These are phyloP conservation scores for Tricholoma bakamatsutake DNA, from an alignment of 768 basidiomycete species.

Conservation along the genomic window DNA sequence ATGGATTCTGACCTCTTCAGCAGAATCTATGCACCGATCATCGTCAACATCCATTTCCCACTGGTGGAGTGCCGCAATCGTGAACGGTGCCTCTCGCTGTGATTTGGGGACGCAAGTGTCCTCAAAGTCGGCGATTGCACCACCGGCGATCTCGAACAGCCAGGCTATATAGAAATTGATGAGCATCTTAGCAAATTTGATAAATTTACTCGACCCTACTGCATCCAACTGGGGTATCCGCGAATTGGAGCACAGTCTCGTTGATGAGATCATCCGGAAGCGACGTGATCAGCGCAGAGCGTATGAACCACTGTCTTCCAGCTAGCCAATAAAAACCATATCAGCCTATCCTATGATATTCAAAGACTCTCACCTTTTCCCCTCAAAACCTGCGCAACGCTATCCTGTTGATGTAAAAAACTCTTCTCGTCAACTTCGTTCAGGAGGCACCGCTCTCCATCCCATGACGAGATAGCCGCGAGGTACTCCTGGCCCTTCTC, in stretches of 20 bases:
- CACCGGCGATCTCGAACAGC: constrained; percentile 89
- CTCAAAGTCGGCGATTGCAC: constrained; percentile 69
- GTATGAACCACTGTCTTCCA: constrained; percentile 88
- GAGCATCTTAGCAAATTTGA: neutral
- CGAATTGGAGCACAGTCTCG: constrained; percentile 75
- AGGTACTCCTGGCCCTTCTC: constrained; percentile 75
- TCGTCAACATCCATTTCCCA: constrained; percentile 86
- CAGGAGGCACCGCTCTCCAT: constrained; percentile 77
- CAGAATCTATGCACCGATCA: constrained; percentile 72
- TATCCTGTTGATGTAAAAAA: constrained; percentile 87
- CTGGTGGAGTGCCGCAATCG: constrained; percentile 86
- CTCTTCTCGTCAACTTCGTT: constrained; percentile 91
- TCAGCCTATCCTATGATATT: neutral
- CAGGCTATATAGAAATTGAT: constrained; percentile 56
- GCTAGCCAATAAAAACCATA: constrained; percentile 31
- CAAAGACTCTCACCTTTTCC: constrained; percentile 56
- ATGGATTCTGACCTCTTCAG: constrained; percentile 58
- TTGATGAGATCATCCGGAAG: constrained; percentile 85
- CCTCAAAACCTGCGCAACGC: constrained; percentile 83
- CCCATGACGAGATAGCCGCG: constrained; percentile 80
- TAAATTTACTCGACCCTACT: constrained; percentile 48
- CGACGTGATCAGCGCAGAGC: constrained; percentile 76
- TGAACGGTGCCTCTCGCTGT: constrained; percentile 78
- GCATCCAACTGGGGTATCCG: constrained; percentile 83
- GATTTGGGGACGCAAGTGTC: constrained; percentile 69